Percentiles rank a stretch among this genome's conserved stretches.
These are phyloP conservation scores for Gaertneriomyces sp. DNA, from an alignment of 192 early-diverging fungal species.

Conservation along the genomic window DNA sequence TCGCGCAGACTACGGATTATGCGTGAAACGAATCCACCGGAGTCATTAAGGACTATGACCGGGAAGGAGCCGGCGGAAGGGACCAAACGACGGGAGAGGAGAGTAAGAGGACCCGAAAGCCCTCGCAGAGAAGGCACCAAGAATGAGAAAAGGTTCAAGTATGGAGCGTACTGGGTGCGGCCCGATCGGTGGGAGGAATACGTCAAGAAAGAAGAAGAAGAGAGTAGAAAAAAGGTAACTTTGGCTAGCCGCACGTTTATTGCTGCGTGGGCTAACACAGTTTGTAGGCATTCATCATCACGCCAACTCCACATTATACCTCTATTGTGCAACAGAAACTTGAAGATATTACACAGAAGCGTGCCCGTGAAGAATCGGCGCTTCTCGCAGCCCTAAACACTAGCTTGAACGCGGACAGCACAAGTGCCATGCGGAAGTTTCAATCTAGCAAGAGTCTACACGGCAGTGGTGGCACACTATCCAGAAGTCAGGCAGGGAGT, in stretches of 20 bases:
- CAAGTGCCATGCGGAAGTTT: too few relatives aligned
- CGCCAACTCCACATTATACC: too few relatives aligned
- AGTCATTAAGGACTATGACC: constrained; percentile 8
- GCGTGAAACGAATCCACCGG: constrained; percentile 39
- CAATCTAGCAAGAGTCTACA: too few relatives aligned
- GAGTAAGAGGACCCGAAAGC: not conserved
- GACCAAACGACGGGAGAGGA: not conserved
- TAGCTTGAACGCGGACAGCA: too few relatives aligned
- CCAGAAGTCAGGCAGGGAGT: too few relatives aligned
- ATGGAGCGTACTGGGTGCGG: constrained; percentile 41
- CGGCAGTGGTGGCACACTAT: too few relatives aligned
- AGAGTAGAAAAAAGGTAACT: constrained; percentile 11
- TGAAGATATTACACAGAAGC: constrained; percentile 31
- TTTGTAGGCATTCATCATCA: not conserved
- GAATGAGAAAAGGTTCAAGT: constrained; percentile 26
- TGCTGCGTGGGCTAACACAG: not conserved
- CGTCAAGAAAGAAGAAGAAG: constrained; percentile 27
- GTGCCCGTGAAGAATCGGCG: constrained; percentile 26
- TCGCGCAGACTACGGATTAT: constrained; percentile 36
- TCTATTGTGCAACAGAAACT: constrained; percentile 41
- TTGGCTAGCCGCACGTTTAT: not conserved
- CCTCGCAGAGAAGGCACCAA: not conserved
- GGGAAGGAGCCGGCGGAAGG: not conserved
- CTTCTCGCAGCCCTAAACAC: too few relatives aligned
- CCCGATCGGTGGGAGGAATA: constrained; percentile 38